Evolutionary conservation across 2,329 filamentous ascomycete genomes (phyloP).

Genomic region (Arthrobotrys sphaeroides): DNA sequence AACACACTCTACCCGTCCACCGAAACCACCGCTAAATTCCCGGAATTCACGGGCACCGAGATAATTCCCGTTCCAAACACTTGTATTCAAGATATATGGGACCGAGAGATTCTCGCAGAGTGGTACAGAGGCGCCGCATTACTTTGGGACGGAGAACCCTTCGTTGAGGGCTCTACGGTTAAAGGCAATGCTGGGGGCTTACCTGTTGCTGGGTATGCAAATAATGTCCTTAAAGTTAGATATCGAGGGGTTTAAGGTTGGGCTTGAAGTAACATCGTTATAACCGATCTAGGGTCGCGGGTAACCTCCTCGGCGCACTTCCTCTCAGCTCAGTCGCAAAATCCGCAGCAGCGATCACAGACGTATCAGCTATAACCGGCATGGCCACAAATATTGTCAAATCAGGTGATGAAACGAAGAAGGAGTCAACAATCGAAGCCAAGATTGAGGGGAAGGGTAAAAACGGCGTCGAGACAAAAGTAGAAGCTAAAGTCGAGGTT

Average conservation of each 20-base stretch:
- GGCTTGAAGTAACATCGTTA: no score
- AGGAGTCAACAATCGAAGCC: slow-evolving; percentile 17
- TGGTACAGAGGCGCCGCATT: slow-evolving; percentile 40
- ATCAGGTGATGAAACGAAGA: slow-evolving; percentile 6
- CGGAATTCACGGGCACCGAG: slow-evolving; percentile 8
- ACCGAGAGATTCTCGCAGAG: slow-evolving; percentile 32
- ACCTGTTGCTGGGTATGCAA: neutral
- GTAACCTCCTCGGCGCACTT: neutral
- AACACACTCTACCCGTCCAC: slow-evolving; percentile 13
- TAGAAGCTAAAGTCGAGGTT: slow-evolving; percentile 32
- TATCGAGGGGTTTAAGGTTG: neutral
- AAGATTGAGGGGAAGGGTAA: slow-evolving; percentile 2
- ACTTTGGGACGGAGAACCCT: slow-evolving; percentile 19
- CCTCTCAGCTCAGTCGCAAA: slow-evolving; percentile 8
- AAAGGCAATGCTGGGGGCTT: neutral
- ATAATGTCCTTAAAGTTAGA: no score
- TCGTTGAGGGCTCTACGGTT: neutral
- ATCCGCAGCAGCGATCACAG: slow-evolving; percentile 13
- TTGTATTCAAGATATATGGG: slow-evolving; percentile 32
- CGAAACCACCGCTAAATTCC: neutral
- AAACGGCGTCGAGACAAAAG: slow-evolving; percentile 5
- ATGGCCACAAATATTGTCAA: slow-evolving; percentile 7
- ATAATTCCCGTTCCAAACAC: slow-evolving; percentile 23
- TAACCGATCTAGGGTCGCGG: neutral
- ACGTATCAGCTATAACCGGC: slow-evolving; percentile 17